phyloP scores from a whole-genome alignment of 495 filamentous ascomycete genomes.

The Lophiotrema nucula region DNA sequence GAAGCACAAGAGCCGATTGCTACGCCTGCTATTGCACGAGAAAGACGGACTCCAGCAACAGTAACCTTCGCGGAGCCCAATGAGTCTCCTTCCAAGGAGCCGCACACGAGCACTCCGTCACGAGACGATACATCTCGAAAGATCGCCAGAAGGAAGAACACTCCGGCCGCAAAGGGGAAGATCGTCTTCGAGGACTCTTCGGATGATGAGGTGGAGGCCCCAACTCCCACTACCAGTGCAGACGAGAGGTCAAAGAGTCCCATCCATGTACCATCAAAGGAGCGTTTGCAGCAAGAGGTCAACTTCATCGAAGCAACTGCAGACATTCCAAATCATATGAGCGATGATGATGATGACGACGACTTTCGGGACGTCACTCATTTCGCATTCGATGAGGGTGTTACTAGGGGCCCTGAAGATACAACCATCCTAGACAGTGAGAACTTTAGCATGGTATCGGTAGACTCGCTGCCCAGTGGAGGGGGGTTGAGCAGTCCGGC shows the following conservation, averaged over 20 bases:
- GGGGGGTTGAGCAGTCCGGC: slow-evolving; percentile 17
- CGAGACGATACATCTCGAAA: slow-evolving; percentile 8
- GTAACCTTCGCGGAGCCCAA: background rate
- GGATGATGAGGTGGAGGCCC: background rate
- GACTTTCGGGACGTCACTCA: slow-evolving; percentile 9
- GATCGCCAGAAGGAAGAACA: slow-evolving; percentile 7
- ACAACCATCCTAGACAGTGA: slow-evolving; percentile 40
- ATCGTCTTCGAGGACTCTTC: background rate
- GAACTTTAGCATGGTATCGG: slow-evolving; percentile 44
- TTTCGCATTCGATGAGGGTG: slow-evolving; percentile 26
- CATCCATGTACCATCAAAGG: background rate
- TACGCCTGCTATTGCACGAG: background rate
- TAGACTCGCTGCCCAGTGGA: slow-evolving; percentile 38
- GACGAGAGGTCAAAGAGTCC: no score
- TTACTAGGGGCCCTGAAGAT: slow-evolving; percentile 27
- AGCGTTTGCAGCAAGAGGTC: background rate
- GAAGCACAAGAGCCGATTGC: background rate
- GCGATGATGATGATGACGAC: background rate
- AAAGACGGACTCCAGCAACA: background rate
- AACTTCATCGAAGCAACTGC: background rate
- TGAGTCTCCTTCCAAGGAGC: slow-evolving; percentile 11
- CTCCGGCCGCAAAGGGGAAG: slow-evolving; percentile 2
- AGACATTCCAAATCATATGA: background rate
- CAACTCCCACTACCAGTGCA: background rate
- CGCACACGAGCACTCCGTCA: background rate